phyloP scores from a whole-genome alignment of 805 yeast genomes.

The Schizosaccharomyces lindneri region DNA sequence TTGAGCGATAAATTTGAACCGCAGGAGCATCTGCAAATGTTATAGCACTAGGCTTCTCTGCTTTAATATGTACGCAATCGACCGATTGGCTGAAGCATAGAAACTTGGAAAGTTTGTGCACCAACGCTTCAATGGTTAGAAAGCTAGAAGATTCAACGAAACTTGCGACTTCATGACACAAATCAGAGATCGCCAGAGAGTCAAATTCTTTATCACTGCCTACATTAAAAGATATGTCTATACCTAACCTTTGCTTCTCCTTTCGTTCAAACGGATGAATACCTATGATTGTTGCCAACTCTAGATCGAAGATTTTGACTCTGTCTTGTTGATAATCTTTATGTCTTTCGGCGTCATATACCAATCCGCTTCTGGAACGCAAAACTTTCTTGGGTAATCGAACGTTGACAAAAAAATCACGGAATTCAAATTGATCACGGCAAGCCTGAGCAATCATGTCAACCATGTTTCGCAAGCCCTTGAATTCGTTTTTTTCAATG shows the following conservation, averaged over 20 bases:
- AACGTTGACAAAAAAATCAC: not conserved
- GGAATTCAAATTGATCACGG: not conserved
- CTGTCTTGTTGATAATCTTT: not conserved
- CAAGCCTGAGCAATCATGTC: not conserved
- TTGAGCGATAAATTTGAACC: constrained; percentile 33
- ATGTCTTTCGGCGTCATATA: not conserved
- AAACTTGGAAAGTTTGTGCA: constrained; percentile 39
- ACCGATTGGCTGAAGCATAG: constrained; percentile 22
- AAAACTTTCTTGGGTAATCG: not conserved
- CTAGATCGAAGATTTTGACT: constrained; percentile 16
- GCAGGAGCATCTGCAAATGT: constrained; percentile 78
- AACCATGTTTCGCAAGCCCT: not conserved
- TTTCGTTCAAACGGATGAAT: constrained; percentile 76
- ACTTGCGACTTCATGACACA: constrained; percentile 19
- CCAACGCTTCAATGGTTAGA: constrained; percentile 84
- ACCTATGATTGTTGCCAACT: constrained; percentile 60
- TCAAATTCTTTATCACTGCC: constrained; percentile 10
- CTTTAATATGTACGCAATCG: constrained; percentile 23
- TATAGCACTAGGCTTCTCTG: constrained; percentile 72
- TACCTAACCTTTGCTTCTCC: constrained; percentile 47
- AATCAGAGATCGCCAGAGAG: constrained; percentile 19
- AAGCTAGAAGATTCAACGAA: constrained; percentile 62
- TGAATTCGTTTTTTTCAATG: constrained; percentile 7
- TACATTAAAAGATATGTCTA: constrained; percentile 27
- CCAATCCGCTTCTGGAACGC: not conserved